Base-by-base conservation (phyloP, 2,329 filamentous ascomycete genomes). In the Aureobasidium musti region DNA sequence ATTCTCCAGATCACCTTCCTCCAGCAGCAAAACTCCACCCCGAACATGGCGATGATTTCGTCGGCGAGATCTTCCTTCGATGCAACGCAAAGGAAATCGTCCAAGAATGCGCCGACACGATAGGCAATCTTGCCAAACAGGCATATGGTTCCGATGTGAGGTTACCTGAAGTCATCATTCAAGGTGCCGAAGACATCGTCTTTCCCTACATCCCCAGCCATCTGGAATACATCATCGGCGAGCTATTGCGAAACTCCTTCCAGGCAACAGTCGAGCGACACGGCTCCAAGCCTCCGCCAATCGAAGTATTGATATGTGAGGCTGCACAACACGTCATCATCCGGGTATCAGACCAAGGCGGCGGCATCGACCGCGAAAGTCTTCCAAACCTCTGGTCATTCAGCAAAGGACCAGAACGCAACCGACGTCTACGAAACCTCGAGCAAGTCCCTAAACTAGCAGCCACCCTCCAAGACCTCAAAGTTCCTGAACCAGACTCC, bases 301-400 rank as follows among this genome's bases (percentile, higher is more conserved):
- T 99, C 71, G 91, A 97, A 74, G 91, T 99, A 26, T 89, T 96
- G 66, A 90, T 99, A 70, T 98, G 94, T 79, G 94, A 98, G 79
- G 91, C 93, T 3, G 87, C 90, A 39, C 92, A 98, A 76, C 92
- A 98, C 79, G 92, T 98, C 73, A 97, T 97, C 70, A 93, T 99
- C 77, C 88, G 95, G 49, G 91, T 99, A 50, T 98, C 93, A 0
- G 96, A 99, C 75, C 92, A 92, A 76, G 95, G 94, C 57, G 95
- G 96, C 69, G 95, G 96, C 41, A 91, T 99, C 64, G 89, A 92
- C 0, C 87, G 88, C 57, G 91, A 95, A 50, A 87, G 94, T 67
- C 81, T 97, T 26, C 93, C 94, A 0, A 90, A 96, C 75, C 84
- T 99, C 6, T 99, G 96, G 95, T 96, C 92, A 30, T 99, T 99